A percentile compares a stretch with the other conserved stretches of the same genome.
Evolutionary conservation across 148 eudicot genomes (phyloP).

Genomic region (Cornus suecica): DNA sequence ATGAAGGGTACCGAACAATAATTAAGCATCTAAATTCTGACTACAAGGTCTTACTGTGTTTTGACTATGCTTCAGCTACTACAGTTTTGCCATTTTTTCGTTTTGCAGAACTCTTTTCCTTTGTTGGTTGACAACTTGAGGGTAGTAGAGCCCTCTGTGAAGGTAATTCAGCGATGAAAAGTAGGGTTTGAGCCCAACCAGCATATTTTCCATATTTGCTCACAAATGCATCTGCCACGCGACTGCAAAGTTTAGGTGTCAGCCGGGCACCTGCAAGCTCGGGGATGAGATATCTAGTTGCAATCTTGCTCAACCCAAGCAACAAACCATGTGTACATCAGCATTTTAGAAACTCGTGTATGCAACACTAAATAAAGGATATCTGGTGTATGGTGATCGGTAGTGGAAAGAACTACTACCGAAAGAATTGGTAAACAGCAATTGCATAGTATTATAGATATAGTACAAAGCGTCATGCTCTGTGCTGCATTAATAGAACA

Average conservation of each 20-base stretch:
- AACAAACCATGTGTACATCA: conserved; percentile 17
- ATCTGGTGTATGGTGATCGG: no score
- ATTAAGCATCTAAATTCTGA: not conserved
- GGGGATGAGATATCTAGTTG: conserved; percentile 77
- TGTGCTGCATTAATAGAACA: no score
- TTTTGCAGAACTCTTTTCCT: conserved; percentile 26
- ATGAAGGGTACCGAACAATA: not conserved
- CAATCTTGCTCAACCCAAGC: conserved; percentile 48
- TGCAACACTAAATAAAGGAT: not conserved
- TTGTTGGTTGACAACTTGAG: conserved; percentile 14
- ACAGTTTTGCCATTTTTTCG: conserved; percentile 12
- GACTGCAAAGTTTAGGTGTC: conserved; percentile 58
- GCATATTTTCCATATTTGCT: conserved; percentile 89
- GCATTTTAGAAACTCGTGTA: not conserved
- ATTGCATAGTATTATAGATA: no score
- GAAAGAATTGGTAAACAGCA: no score
- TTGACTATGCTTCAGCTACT: conserved; percentile 1
- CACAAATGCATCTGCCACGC: conserved; percentile 94
- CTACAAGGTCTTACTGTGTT: not conserved
- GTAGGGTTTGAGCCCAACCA: conserved; percentile 97
- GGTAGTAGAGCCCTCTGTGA: conserved; percentile 69
- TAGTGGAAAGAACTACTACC: no score
- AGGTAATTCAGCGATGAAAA: conserved; percentile 93
- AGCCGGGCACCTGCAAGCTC: conserved; percentile 78
- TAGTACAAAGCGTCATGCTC: no score